These are phyloP conservation scores for Cladophialophora yegresii DNA, from an alignment of 2,329 filamentous ascomycete genomes.

Conservation along the genomic window DNA sequence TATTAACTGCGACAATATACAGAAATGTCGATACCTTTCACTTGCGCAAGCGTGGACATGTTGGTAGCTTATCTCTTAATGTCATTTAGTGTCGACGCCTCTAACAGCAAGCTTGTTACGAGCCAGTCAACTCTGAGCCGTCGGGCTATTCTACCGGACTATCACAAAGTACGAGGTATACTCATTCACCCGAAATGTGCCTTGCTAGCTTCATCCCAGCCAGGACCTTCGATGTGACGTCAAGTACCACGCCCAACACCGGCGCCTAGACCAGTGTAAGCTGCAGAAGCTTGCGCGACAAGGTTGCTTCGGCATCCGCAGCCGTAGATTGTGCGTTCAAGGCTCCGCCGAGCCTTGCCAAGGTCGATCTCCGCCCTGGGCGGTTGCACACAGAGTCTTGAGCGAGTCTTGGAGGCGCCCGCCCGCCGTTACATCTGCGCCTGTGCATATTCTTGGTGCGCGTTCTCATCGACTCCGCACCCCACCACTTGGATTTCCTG, in stretches of 20 bases:
- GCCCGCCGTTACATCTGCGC: slow-evolving; percentile 14
- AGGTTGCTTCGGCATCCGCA: background rate
- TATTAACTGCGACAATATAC: background rate
- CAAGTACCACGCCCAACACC: background rate
- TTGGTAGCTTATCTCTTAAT: background rate
- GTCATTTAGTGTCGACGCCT: background rate
- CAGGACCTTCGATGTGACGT: background rate
- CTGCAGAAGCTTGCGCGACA: background rate
- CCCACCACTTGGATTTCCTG: background rate
- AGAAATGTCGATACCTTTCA: background rate
- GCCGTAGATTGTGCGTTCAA: background rate
- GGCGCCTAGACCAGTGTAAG: background rate
- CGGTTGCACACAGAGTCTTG: slow-evolving; percentile 3
- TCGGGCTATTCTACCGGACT: background rate
- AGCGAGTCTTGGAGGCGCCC: background rate
- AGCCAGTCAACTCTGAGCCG: background rate
- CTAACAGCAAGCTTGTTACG: background rate
- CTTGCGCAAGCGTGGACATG: background rate
- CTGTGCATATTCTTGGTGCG: background rate
- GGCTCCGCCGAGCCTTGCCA: slow-evolving; percentile 9
- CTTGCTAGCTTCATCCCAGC: background rate
- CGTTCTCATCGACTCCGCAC: background rate
- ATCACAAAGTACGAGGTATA: no score
- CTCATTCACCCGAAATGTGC: background rate
- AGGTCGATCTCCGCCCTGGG: slow-evolving; percentile 14